phyloP scores from a whole-genome alignment of 257 asterid species.

The Solanum ossicruentum region DNA sequence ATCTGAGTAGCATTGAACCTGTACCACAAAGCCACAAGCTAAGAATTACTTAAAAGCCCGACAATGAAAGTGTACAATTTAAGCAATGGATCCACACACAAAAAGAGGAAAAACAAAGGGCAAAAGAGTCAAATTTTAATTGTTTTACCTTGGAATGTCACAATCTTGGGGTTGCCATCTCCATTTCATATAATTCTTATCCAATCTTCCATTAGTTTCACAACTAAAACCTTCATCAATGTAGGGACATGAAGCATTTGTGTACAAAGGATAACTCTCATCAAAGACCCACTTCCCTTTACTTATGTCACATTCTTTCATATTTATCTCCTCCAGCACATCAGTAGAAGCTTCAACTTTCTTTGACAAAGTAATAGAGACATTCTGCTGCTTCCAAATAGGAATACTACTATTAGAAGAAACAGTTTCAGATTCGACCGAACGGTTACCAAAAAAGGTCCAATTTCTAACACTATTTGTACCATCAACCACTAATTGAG shows the following conservation, averaged over 20 bases:
- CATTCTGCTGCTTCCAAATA: background rate
- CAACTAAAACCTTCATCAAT: slow-evolving; percentile 92
- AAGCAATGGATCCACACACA: background rate
- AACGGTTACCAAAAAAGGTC: background rate
- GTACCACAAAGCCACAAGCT: background rate
- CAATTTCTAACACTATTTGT: background rate
- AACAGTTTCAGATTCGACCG: background rate
- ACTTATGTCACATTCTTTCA: slow-evolving; percentile 35
- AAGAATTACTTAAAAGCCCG: background rate
- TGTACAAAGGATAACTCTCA: slow-evolving; percentile 67
- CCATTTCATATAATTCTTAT: slow-evolving; percentile 76
- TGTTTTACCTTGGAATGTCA: slow-evolving; percentile 66
- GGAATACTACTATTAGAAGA: background rate
- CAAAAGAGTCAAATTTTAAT: background rate
- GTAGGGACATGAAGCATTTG: slow-evolving; percentile 54
- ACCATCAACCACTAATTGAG: background rate
- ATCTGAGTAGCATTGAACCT: slow-evolving; percentile 77
- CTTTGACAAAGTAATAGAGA: background rate
- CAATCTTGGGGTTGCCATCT: slow-evolving; percentile 90
- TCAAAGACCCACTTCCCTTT: slow-evolving; percentile 79
- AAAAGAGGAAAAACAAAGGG: background rate
- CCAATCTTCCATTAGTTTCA: slow-evolving; percentile 62
- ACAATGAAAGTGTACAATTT: background rate
- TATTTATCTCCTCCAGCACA: slow-evolving; percentile 9
- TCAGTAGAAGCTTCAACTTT: background rate